A percentile compares a stretch with the other conserved stretches of the same genome.
Evolutionary conservation across 2,329 filamentous ascomycete species (phyloP).

Genomic region (Didymella keratinophila): DNA sequence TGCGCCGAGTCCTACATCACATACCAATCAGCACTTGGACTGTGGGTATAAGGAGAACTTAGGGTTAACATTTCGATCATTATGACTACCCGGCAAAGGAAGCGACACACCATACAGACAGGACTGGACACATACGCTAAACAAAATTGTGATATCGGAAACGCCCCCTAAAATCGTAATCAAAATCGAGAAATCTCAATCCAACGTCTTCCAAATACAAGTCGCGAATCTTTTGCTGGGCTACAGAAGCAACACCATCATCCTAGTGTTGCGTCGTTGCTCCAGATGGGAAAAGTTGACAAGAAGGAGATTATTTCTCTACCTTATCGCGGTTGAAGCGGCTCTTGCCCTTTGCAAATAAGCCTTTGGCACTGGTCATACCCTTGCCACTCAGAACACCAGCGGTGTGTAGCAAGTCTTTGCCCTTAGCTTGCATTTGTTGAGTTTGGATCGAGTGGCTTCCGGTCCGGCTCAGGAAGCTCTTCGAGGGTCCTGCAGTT

Average conservation of each 20-base stretch:
- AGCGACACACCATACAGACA: slow-evolving; percentile 24
- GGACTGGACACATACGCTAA: slow-evolving; percentile 32
- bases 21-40: slow-evolving; percentile 49
- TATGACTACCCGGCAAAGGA: slow-evolving; percentile 31
- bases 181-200: slow-evolving; percentile 23
- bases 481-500: slow-evolving; percentile 28
- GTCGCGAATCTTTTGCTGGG: slow-evolving; percentile 21
- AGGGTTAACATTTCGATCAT: slow-evolving; percentile 40
- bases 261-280: slow-evolving; percentile 15
- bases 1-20: slow-evolving; percentile 46
- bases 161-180: slow-evolving; percentile 32
- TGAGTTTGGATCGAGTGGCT: slow-evolving; percentile 35
- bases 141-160: slow-evolving; percentile 28
- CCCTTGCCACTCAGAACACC: slow-evolving; percentile 74
- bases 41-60: slow-evolving; percentile 5
- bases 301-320: slow-evolving; percentile 71
- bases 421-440: slow-evolving; percentile 78
- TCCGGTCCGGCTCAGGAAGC: slow-evolving; percentile 32
- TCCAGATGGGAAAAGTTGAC: slow-evolving; percentile 22
- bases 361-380: slow-evolving; percentile 83
- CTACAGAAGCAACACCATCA: slow-evolving; percentile 12
- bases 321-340: slow-evolving; percentile 85
- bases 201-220: slow-evolving; percentile 24
- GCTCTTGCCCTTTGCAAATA: slow-evolving; percentile 89
- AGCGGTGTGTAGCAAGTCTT: slow-evolving; percentile 85